phyloP scores from a whole-genome alignment of 2,329 filamentous ascomycete species.

The Neoarthrinium moseri region DNA sequence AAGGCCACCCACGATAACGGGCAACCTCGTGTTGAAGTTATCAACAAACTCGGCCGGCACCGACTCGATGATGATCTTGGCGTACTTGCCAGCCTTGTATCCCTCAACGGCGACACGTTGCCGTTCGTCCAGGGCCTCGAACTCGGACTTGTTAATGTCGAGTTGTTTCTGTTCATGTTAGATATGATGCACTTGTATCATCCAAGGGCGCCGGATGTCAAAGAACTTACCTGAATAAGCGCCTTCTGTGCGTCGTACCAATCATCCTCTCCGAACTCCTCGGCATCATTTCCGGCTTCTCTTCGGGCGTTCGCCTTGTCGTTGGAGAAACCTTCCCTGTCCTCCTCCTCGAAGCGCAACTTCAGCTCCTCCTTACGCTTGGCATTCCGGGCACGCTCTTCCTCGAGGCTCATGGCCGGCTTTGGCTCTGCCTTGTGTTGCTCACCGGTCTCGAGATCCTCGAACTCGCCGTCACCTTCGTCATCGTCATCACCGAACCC shows the following conservation, averaged over 20 bases:
- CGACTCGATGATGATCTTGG: conserved; percentile 82
- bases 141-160: conserved; percentile 94
- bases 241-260: conserved; percentile 99
- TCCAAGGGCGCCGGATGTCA: conserved; percentile 47
- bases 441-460: conserved; percentile 81
- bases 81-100: conserved; percentile 88
- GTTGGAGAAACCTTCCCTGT: conserved; percentile 91
- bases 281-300: conserved; percentile 60
- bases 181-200: background rate
- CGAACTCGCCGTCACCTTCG: conserved; percentile 61
- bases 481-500: conserved; percentile 43
- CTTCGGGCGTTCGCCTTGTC: conserved; percentile 77
- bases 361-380: conserved; percentile 92
- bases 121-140: conserved; percentile 79
- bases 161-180: conserved; percentile 35
- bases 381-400: conserved; percentile 88
- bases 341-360: conserved; percentile 93
- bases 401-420: conserved; percentile 61
- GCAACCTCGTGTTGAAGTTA: conserved; percentile 77
- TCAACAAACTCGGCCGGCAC: conserved; percentile 88
- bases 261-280: conserved; percentile 94
- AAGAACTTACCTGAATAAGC: conserved; percentile 84
- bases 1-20: conserved; percentile 87
- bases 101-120: conserved; percentile 86
- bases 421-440: conserved; percentile 46